Evolutionary conservation across 2,329 filamentous ascomycete species (phyloP).

Genomic region (Xylariaceae sp.): DNA sequence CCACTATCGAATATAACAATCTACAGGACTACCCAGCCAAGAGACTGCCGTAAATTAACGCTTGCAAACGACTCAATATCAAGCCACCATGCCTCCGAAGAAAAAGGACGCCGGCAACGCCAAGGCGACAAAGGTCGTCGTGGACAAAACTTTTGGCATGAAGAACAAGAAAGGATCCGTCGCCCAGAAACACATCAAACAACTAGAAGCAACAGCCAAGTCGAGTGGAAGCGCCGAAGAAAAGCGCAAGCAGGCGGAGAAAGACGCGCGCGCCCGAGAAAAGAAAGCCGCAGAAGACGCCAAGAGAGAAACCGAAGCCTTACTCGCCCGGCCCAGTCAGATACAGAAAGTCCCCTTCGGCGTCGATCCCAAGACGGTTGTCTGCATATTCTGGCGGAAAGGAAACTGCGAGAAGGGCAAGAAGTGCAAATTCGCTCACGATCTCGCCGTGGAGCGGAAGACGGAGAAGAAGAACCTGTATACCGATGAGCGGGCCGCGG

Average conservation of each 20-base stretch:
- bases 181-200: slow-evolving; percentile 86
- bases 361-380: slow-evolving; percentile 93
- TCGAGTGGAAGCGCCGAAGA: slow-evolving; percentile 77
- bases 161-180: slow-evolving; percentile 98
- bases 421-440: slow-evolving; percentile 98
- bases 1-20: background rate
- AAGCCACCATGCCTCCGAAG: slow-evolving; percentile 67
- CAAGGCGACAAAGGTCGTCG: slow-evolving; percentile 63
- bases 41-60: background rate
- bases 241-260: slow-evolving; percentile 72
- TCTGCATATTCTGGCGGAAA: slow-evolving; percentile 97
- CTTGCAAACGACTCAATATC: background rate
- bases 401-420: slow-evolving; percentile 94
- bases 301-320: slow-evolving; percentile 70
- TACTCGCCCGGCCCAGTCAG: slow-evolving; percentile 89
- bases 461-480: slow-evolving; percentile 90
- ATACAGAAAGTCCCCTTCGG: slow-evolving; percentile 98
- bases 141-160: slow-evolving; percentile 99
- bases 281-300: slow-evolving; percentile 88
- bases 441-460: slow-evolving; percentile 84
- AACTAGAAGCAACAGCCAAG: slow-evolving; percentile 69
- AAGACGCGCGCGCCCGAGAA: slow-evolving; percentile 69
- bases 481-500: slow-evolving; percentile 71
- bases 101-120: slow-evolving; percentile 46
- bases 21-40: background rate